These are phyloP conservation scores for Eurotiales sp. DNA, from an alignment of 2,329 filamentous ascomycete species.

Conservation along the genomic window DNA sequence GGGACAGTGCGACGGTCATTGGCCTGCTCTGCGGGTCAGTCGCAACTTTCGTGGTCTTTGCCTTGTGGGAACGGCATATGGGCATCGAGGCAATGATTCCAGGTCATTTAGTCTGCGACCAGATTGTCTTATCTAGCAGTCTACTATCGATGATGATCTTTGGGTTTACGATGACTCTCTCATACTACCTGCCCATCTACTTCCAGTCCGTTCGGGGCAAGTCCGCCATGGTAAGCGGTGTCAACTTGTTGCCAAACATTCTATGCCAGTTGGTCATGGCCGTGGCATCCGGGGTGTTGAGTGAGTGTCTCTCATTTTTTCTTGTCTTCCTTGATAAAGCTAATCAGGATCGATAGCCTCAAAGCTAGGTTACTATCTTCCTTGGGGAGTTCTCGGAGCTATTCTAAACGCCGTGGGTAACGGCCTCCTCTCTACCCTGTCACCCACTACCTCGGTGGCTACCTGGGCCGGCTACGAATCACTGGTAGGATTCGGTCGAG, in stretches of 20 bases:
- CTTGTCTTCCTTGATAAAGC: background rate
- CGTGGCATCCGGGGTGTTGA: constrained; percentile 30
- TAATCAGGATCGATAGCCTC: constrained; percentile 23
- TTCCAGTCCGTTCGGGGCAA: constrained; percentile 43
- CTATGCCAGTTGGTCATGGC: constrained; percentile 32
- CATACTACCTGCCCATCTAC: constrained; percentile 49
- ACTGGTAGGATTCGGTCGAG: constrained; percentile 43
- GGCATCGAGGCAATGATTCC: constrained; percentile 42
- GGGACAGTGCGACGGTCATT: constrained; percentile 40
- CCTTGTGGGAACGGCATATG: constrained; percentile 36
- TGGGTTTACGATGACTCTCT: constrained; percentile 27
- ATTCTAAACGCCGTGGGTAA: constrained; percentile 30
- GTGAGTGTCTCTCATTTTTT: constrained; percentile 18
- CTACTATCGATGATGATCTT: constrained; percentile 33
- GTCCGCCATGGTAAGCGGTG: constrained; percentile 30
- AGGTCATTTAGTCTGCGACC: constrained; percentile 34
- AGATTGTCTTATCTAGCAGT: constrained; percentile 33
- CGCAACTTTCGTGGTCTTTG: constrained; percentile 35
- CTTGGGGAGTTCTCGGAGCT: constrained; percentile 27
- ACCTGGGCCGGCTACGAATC: constrained; percentile 50
- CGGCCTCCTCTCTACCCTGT: constrained; percentile 43
- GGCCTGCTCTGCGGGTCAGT: constrained; percentile 45
- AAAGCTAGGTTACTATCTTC: constrained; percentile 32
- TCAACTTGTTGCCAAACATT: constrained; percentile 40
- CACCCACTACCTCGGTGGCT: constrained; percentile 30